Base-by-base conservation (phyloP, 768 basidiomycete genomes). In the Postia placenta region DNA sequence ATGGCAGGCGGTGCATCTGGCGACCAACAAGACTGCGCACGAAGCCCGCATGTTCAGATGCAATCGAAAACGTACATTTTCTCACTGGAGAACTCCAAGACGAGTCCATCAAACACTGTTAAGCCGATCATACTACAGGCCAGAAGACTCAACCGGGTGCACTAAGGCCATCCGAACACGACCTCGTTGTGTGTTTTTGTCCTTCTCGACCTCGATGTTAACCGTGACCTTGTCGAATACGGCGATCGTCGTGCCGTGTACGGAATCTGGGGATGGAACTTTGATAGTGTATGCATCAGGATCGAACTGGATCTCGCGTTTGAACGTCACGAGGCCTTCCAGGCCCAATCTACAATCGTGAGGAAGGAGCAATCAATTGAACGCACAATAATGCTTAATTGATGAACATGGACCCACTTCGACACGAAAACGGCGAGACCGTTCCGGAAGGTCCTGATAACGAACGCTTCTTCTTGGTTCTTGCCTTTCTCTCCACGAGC, bases 351-450 rank as follows among this genome's bases (percentile, higher is more conserved):
- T 95, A 59, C 22, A 35, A 6, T n/a, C n/a, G n/a, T n/a, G n/a
- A n/a, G n/a, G n/a, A n/a, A n/a, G n/a, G n/a, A n/a, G n/a, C n/a
- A n/a, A n/a, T n/a, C n/a, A 26, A 28, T n/a, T n/a, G n/a, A n/a
- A n/a, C n/a, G n/a, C n/a, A n/a, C n/a, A 30, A 42, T n/a, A 25
- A 45, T 26, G 37, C 49, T 15, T 26, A 35, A 11, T 25, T n/a
- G 33, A n/a, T n/a, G n/a, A n/a, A 35, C 11, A 9, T 1, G 19
- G 7, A 73, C 91, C 64, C 56, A 97, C 95, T 85, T 84, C 26
- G 83, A 90, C 25, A 98, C 92, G 56, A 96, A 98, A 30, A 98
- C 95, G n/a, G 91, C 88, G 26, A 99, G 67, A 0, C 95, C 96
- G 64, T 99, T 99, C 60, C 88, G 76, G 69, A 99, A 98, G 3